These are phyloP conservation scores for Zymoseptoria pseudotritici DNA, from an alignment of 2,329 filamentous ascomycete species.

Conservation along the genomic window DNA sequence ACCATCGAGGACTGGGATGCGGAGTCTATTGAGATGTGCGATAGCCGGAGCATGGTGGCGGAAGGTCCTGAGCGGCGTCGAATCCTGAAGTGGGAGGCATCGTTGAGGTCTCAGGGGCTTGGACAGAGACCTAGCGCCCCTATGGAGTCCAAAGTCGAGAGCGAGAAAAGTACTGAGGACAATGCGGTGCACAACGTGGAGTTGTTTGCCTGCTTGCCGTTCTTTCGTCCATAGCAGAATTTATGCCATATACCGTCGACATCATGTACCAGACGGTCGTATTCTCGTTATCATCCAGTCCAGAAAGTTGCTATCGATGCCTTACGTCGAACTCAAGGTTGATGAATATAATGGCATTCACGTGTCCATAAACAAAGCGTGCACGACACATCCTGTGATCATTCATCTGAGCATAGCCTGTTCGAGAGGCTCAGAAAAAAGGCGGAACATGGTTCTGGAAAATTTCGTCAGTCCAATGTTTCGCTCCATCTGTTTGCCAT, in stretches of 20 bases:
- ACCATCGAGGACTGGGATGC: background rate
- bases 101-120: background rate
- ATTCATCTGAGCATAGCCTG: background rate
- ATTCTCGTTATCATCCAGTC: background rate
- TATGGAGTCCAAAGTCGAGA: background rate
- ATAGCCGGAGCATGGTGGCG: background rate
- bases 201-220: background rate
- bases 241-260: background rate
- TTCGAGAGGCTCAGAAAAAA: background rate
- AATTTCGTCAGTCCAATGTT: too few relatives aligned
- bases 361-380: background rate
- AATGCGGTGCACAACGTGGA: background rate
- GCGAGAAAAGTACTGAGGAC: background rate
- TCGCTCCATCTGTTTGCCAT: too few relatives aligned
- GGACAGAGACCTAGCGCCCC: background rate
- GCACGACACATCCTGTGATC: background rate
- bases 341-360: background rate
- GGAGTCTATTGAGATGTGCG: background rate
- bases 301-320: background rate
- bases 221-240: background rate
- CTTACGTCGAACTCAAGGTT: background rate
- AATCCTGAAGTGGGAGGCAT: background rate
- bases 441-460: too few relatives aligned
- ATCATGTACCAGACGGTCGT: background rate
- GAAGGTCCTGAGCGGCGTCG: background rate